Conservation (phyloP, 441 rosid species). For the Erysimum cheiri region DNA sequence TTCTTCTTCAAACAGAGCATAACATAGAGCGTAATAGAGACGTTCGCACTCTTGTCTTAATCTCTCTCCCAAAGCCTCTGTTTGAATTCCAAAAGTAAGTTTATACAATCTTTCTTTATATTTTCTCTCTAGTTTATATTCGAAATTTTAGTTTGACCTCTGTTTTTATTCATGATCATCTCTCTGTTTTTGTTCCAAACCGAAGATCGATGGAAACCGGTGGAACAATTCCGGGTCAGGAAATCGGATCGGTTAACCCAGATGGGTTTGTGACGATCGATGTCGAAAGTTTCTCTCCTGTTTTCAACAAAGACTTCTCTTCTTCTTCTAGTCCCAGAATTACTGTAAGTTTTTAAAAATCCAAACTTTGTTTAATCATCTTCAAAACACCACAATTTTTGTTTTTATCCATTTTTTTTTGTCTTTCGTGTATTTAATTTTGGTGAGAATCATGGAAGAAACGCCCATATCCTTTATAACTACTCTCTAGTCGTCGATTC, state of each 20-base stretch:
- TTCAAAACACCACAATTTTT: conserved; percentile 3
- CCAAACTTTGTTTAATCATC: conserved; percentile 5
- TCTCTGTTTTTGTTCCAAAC: conserved; percentile 1
- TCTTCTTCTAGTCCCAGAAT: conserved; percentile 58
- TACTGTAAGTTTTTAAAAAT: conserved; percentile 51
- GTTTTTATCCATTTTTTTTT: not conserved
- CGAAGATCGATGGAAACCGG: conserved; percentile 32
- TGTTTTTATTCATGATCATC: conserved; percentile 28
- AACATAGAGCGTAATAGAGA: conserved; percentile 27
- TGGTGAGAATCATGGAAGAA: conserved; percentile 30
- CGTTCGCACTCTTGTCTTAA: conserved; percentile 32
- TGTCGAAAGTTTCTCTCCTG: conserved; percentile 57
- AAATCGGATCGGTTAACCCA: conserved; percentile 55
- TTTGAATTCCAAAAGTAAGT: conserved; percentile 31
- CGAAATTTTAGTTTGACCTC: not conserved
- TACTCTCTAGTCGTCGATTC: conserved; percentile 15
- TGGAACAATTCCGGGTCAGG: conserved; percentile 52
- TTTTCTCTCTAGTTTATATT: not conserved
- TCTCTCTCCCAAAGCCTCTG: conserved; percentile 16
- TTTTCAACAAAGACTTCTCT: conserved; percentile 40
- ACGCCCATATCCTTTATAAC: conserved; percentile 31
- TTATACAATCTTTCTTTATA: not conserved
- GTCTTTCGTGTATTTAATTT: conserved; percentile 27
- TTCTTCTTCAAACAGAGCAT: conserved; percentile 40
- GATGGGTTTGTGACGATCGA: conserved; percentile 67